These are phyloP conservation scores for Chalciporus pseudorubinellus DNA, from an alignment of 768 basidiomycete species.

Conservation along the genomic window DNA sequence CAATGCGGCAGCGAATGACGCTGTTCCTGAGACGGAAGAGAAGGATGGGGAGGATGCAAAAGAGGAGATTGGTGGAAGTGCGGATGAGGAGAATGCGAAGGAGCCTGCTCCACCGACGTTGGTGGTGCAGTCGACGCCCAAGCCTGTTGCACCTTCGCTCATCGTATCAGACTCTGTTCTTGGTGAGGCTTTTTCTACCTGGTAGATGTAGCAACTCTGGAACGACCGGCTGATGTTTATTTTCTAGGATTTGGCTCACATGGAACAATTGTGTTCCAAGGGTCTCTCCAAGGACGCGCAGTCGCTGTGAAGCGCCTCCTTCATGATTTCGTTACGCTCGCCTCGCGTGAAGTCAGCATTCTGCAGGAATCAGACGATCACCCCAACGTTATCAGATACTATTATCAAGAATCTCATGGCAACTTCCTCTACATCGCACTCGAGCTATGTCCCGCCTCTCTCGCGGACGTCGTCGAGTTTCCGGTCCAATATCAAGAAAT, in stretches of 20 bases:
- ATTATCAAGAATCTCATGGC: conserved; percentile 90
- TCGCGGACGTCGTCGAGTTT: conserved; percentile 82
- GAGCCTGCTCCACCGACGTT: conserved; percentile 13
- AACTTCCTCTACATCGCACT: conserved; percentile 98
- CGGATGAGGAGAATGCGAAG: conserved; percentile 17
- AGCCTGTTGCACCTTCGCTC: conserved; percentile 45
- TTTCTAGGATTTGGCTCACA: conserved; percentile 86
- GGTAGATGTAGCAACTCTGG: not conserved
- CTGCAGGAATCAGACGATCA: conserved; percentile 98
- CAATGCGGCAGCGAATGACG: conserved; percentile 3
- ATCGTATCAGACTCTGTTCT: conserved; percentile 72
- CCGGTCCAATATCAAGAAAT: conserved; percentile 81
- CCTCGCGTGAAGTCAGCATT: conserved; percentile 88
- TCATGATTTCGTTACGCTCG: conserved; percentile 93
- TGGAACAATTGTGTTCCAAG: conserved; percentile 93
- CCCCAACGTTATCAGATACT: conserved; percentile 97
- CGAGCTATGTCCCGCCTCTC: conserved; percentile 88
- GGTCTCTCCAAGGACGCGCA: conserved; percentile 93
- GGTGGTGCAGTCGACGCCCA: conserved; percentile 25
- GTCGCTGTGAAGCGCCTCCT: conserved; percentile 98
- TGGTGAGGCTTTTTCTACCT: conserved; percentile 44
- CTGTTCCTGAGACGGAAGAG: conserved; percentile 24
- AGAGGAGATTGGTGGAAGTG: conserved; percentile 34
- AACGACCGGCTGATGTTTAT: conserved; percentile 4
- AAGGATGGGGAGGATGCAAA: conserved; percentile 33